Conservation (phyloP, 208 protist species). For the Leishmania martiniquensis region DNA sequence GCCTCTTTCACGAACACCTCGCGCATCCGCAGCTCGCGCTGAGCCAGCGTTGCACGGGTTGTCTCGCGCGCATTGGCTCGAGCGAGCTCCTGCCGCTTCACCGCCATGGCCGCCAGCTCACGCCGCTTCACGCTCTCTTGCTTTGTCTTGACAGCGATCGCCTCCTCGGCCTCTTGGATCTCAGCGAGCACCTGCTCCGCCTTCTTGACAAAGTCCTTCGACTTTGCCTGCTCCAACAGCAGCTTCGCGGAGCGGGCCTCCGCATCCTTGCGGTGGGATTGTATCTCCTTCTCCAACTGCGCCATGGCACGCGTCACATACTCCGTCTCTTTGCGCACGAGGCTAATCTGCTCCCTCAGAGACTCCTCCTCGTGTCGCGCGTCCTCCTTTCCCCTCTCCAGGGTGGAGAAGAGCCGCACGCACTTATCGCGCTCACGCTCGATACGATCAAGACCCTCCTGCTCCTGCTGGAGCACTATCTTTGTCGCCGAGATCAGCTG, state of each 20-base stretch:
- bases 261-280: slow-evolving; percentile 62
- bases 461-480: slow-evolving; percentile 55
- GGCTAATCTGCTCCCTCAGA: slow-evolving; percentile 66
- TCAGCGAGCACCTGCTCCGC: slow-evolving; percentile 55
- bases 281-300: slow-evolving; percentile 59
- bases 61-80: slow-evolving; percentile 87
- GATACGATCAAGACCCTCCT: slow-evolving; percentile 63
- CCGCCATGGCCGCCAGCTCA: slow-evolving; percentile 66
- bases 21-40: slow-evolving; percentile 92
- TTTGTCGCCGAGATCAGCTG: slow-evolving; percentile 73
- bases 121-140: slow-evolving; percentile 82
- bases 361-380: slow-evolving; percentile 32
- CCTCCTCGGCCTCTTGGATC: slow-evolving; percentile 76
- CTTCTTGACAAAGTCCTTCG: slow-evolving; percentile 73
- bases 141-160: slow-evolving; percentile 51
- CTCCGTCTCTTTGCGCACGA: slow-evolving; percentile 67
- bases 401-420: slow-evolving; percentile 46
- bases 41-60: slow-evolving; percentile 70
- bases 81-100: slow-evolving; percentile 82
- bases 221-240: slow-evolving; percentile 85
- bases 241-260: slow-evolving; percentile 84
- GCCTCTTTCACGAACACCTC: slow-evolving; percentile 57
- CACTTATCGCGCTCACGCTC: slow-evolving; percentile 77
- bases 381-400: slow-evolving; percentile 61
- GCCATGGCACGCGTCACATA: slow-evolving; percentile 47